Evolutionary conservation across 2,329 filamentous ascomycete genomes (phyloP).

Genomic region (Sphaerostilbella broomeana): DNA sequence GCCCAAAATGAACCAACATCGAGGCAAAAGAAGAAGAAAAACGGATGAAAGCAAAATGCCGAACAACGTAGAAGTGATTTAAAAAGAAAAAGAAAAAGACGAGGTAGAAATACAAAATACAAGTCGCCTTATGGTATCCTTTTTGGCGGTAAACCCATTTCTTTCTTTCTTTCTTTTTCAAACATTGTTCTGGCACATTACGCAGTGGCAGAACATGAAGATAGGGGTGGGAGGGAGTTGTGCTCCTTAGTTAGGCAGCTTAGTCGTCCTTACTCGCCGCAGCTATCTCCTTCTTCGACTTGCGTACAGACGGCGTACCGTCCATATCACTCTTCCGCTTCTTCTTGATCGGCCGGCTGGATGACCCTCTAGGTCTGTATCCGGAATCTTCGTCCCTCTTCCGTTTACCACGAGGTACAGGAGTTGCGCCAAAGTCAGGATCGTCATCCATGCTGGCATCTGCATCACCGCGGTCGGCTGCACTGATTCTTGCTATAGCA

Average conservation of each 20-base stretch:
- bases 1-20: too few relatives aligned
- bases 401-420: conserved; percentile 35
- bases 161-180: not conserved
- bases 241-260: not conserved
- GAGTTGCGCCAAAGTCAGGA: conserved; percentile 27
- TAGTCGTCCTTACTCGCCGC: conserved; percentile 27
- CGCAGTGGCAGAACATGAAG: too few relatives aligned
- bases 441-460: conserved; percentile 37
- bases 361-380: conserved; percentile 53
- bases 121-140: too few relatives aligned
- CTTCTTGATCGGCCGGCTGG: conserved; percentile 47
- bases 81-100: too few relatives aligned
- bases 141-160: not conserved
- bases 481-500: conserved; percentile 18
- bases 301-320: conserved; percentile 29
- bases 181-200: not conserved
- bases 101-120: not conserved
- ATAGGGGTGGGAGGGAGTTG: too few relatives aligned
- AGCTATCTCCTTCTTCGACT: conserved; percentile 30
- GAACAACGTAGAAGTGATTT: too few relatives aligned
- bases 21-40: not conserved
- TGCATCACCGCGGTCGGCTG: conserved; percentile 22
- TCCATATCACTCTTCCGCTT: conserved; percentile 51
- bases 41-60: not conserved
- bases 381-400: conserved; percentile 55